Evolutionary conservation across 2,329 filamentous ascomycete species (phyloP).

Genomic region (Fusarium neocosmosporiellum): DNA sequence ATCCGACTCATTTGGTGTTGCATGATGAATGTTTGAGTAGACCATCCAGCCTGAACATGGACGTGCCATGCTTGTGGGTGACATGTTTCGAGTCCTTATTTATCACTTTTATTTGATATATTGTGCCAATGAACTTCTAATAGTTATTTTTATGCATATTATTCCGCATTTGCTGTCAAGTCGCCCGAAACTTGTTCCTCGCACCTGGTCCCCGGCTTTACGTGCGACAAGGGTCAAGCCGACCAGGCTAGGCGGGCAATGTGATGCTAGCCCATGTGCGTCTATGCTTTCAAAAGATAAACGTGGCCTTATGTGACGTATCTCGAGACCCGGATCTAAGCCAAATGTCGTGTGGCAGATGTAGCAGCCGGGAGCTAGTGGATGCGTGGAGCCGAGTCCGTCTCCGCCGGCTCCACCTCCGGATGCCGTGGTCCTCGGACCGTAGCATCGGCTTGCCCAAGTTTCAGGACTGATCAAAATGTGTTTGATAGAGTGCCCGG

Average conservation of each 20-base stretch:
- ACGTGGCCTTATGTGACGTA: background rate
- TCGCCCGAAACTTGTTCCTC: background rate
- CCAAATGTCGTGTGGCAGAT: background rate
- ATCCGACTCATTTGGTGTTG: background rate
- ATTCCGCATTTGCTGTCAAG: rapidly evolving
- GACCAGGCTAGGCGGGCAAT: background rate
- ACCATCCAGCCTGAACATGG: background rate
- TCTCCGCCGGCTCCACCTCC: background rate
- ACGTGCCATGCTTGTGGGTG: background rate
- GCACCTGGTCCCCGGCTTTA: background rate
- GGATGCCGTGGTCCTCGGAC: background rate
- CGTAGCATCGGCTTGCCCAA: background rate
- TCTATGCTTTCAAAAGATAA: background rate
- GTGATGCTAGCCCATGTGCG: background rate
- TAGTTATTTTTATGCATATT: background rate
- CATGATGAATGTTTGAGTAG: background rate
- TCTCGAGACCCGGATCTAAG: background rate
- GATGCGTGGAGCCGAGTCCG: background rate
- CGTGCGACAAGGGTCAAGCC: background rate
- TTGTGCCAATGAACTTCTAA: background rate
- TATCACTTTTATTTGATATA: background rate
- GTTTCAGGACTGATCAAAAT: background rate
- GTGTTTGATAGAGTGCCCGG: background rate
- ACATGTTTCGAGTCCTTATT: background rate
- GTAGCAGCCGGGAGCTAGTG: background rate